phyloP scores from a whole-genome alignment of 495 filamentous ascomycete genomes.

The Aspergillus sclerotioniger region DNA sequence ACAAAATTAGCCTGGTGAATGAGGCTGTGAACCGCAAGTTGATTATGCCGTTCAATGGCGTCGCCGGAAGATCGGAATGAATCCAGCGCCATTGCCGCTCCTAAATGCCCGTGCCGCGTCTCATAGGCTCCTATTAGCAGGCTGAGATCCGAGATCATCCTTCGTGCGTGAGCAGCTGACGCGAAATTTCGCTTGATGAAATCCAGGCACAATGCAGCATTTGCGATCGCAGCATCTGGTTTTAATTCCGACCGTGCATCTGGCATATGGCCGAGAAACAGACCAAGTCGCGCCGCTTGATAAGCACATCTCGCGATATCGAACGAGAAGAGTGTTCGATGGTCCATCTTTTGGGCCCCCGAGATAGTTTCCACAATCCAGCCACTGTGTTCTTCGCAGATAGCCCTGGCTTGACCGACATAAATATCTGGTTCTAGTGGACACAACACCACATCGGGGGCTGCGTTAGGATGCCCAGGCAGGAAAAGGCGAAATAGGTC shows the following conservation, averaged over 20 bases:
- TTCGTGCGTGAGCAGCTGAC: background rate
- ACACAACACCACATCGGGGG: constrained; percentile 13
- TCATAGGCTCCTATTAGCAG: background rate
- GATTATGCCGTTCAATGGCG: constrained; percentile 13
- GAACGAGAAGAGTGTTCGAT: background rate
- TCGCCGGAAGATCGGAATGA: background rate
- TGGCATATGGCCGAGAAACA: constrained; percentile 9
- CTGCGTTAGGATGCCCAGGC: constrained; percentile 16
- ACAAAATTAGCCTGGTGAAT: constrained; percentile 23
- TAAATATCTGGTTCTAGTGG: background rate
- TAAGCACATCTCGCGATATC: constrained; percentile 21
- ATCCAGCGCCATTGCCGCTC: background rate
- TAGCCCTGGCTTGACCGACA: background rate
- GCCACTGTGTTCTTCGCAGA: background rate
- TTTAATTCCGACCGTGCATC: background rate
- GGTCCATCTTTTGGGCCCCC: background rate
- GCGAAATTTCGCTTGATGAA: background rate
- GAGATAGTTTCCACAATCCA: background rate
- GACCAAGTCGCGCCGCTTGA: constrained; percentile 17
- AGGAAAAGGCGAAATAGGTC: constrained; percentile 25
- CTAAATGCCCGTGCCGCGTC: background rate
- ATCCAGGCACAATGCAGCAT: background rate
- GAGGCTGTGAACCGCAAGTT: constrained; percentile 21
- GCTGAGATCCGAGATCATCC: background rate
- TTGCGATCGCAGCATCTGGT: background rate